Percentiles rank a stretch among this genome's conserved stretches.
phyloP scores from a whole-genome alignment of 805 yeast genomes.

The Zygoascus bituminiphila region DNA sequence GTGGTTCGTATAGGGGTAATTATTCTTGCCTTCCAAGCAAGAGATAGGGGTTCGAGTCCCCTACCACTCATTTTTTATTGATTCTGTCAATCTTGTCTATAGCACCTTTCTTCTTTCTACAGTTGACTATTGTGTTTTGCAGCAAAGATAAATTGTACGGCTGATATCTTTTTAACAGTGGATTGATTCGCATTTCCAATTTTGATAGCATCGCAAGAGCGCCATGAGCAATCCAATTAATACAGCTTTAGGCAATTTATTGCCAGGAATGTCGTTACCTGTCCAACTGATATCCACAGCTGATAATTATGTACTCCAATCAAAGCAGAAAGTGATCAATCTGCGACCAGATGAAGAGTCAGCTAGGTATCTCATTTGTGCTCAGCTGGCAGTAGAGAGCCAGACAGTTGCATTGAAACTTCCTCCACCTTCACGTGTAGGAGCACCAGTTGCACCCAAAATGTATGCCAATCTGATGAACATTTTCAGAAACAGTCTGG shows the following conservation, averaged over 20 bases:
- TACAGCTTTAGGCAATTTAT: constrained; percentile 6
- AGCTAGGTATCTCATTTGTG: constrained; percentile 18
- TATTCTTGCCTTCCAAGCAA: constrained; percentile 91
- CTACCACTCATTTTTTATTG: constrained; percentile 46
- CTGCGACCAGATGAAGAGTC: constrained; percentile 21
- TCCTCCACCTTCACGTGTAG: constrained; percentile 10
- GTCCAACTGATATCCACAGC: constrained; percentile 8
- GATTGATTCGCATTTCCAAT: not conserved
- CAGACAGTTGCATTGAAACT: constrained; percentile 8
- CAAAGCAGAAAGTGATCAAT: constrained; percentile 8
- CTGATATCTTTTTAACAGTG: not conserved
- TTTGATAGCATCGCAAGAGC: no score
- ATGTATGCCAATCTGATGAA: constrained; percentile 14
- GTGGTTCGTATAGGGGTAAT: constrained; percentile 90
- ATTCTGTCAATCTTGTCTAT: not conserved
- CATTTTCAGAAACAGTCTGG: constrained; percentile 15
- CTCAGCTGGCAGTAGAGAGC: constrained; percentile 20
- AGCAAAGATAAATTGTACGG: not conserved
- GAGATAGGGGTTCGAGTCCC: constrained; percentile 94
- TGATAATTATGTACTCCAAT: constrained; percentile 9
- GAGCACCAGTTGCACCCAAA: constrained; percentile 20
- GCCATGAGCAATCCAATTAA: not conserved
- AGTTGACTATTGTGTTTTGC: not conserved
- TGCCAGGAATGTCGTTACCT: constrained; percentile 9
- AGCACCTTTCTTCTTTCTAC: not conserved